Evolutionary conservation across 805 yeast species (phyloP).

Genomic region (Barnettozyma pratensis): DNA sequence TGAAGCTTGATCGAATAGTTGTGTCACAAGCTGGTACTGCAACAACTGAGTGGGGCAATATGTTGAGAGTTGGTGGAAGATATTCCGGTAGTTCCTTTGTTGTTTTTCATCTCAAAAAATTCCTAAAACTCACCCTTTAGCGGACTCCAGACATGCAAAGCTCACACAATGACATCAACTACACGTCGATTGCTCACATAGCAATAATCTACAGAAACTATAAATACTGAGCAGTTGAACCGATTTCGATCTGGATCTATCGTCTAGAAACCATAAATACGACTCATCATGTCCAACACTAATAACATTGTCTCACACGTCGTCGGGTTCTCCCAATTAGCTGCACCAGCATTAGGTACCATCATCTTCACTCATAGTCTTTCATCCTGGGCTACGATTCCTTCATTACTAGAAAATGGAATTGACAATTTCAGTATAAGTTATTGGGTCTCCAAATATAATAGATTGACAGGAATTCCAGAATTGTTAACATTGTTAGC

Average conservation of each 20-base stretch:
- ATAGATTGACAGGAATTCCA: conserved; percentile 6
- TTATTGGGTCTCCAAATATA: conserved; percentile 14
- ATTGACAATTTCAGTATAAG: conserved; percentile 11
- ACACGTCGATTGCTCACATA: neutral
- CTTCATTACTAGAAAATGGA: conserved; percentile 12
- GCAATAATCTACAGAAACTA: neutral
- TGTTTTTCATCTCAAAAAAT: too few relatives aligned
- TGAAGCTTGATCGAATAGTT: neutral
- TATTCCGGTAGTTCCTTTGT: too few relatives aligned
- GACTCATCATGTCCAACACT: neutral
- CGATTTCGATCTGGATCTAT: neutral
- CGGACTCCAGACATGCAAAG: neutral
- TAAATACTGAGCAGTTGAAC: neutral
- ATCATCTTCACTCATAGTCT: conserved; percentile 13
- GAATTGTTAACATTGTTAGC: conserved; percentile 9
- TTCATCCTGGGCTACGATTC: conserved; percentile 15
- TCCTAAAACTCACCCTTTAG: too few relatives aligned
- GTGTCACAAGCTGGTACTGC: too few relatives aligned
- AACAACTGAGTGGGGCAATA: too few relatives aligned
- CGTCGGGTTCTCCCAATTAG: conserved; percentile 13
- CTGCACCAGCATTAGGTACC: conserved; percentile 14
- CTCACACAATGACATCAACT: neutral
- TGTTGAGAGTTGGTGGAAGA: too few relatives aligned
- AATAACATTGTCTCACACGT: conserved; percentile 5
- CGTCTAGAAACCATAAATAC: too few relatives aligned